phyloP scores from a whole-genome alignment of 805 yeast species.

The Hanseniaspora lindneri region DNA sequence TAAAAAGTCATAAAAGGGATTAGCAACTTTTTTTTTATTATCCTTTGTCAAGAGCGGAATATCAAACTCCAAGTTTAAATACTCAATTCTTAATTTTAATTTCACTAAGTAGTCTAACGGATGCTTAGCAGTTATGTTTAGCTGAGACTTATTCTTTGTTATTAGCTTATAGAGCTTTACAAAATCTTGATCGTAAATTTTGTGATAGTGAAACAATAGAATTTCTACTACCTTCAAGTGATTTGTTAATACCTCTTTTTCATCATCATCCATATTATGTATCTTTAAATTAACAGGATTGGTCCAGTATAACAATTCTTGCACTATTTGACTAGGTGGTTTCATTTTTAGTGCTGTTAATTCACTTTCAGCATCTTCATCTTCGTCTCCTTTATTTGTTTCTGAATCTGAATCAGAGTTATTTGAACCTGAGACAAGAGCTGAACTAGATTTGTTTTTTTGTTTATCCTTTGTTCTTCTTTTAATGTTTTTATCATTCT shows the following conservation, averaged over 20 bases:
- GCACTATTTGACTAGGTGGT: slow-evolving; percentile 44
- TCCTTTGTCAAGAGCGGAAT: slow-evolving; percentile 8
- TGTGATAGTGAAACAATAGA: slow-evolving; percentile 9
- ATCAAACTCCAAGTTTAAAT: slow-evolving; percentile 1
- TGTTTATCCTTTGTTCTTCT: slow-evolving; percentile 23
- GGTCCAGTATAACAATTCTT: slow-evolving; percentile 73
- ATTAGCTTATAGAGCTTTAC: slow-evolving; percentile 8
- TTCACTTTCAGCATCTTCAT: slow-evolving; percentile 14
- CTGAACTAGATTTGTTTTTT: slow-evolving; percentile 21
- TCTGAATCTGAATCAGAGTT: slow-evolving; percentile 11
- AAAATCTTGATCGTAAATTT: slow-evolving; percentile 9
- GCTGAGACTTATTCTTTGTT: slow-evolving; percentile 2
- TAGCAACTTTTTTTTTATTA: not conserved
- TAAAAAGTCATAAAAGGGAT: slow-evolving; percentile 17
- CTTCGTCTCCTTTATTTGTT: not conserved
- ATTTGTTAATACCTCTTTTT: not conserved
- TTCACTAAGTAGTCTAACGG: slow-evolving; percentile 4
- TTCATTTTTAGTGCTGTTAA: slow-evolving; percentile 20
- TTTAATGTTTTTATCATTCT: slow-evolving; percentile 23
- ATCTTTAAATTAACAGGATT: slow-evolving; percentile 39
- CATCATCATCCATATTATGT: slow-evolving; percentile 27
- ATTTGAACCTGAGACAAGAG: not conserved
- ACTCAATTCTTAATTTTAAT: slow-evolving; percentile 13
- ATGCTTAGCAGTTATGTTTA: not conserved
- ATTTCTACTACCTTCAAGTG: slow-evolving; percentile 9